Evolutionary conservation across 768 basidiomycete genomes (phyloP).

Genomic region (Calvatia gigantea): DNA sequence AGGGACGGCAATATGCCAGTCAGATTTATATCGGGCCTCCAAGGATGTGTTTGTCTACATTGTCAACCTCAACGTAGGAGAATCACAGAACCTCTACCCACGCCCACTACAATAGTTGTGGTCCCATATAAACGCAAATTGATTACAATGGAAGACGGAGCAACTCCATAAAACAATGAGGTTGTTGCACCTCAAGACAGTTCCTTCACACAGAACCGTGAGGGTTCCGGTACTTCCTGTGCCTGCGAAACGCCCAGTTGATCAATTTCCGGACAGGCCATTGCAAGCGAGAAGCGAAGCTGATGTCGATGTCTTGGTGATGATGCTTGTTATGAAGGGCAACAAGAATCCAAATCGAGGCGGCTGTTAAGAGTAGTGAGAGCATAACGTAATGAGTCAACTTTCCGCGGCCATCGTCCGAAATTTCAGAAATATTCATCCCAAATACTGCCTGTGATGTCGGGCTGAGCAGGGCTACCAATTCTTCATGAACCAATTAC

Average conservation of each 20-base stretch:
- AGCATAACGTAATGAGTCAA: constrained; percentile 29
- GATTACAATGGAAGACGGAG: not conserved
- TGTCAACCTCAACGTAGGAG: not conserved
- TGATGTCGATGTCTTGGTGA: constrained; percentile 13
- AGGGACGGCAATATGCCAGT: too few species aligned
- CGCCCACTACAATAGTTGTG: too few species aligned
- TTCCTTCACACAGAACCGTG: not conserved
- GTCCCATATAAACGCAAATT: not conserved
- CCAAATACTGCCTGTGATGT: constrained; percentile 37
- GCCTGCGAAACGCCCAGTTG: not conserved
- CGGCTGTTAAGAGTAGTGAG: not conserved
- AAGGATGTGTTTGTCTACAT: not conserved
- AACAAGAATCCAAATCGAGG: constrained; percentile 8
- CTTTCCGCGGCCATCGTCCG: constrained; percentile 22
- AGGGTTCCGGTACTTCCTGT: not conserved
- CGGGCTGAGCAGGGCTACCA: not conserved
- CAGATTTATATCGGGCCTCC: not conserved
- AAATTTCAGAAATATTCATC: constrained; percentile 41
- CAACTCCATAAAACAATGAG: not conserved
- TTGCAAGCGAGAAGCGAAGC: constrained; percentile 27
- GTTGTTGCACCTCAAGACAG: not conserved
- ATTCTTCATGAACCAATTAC: constrained; percentile 5
- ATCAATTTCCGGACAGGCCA: constrained; percentile 28
- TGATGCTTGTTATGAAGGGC: constrained; percentile 5
- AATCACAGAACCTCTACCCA: too few species aligned